Percentiles rank a stretch among this genome's conserved stretches.
Conservation (phyloP, 2,329 filamentous ascomycete species). For the Fusarium sp. region DNA sequence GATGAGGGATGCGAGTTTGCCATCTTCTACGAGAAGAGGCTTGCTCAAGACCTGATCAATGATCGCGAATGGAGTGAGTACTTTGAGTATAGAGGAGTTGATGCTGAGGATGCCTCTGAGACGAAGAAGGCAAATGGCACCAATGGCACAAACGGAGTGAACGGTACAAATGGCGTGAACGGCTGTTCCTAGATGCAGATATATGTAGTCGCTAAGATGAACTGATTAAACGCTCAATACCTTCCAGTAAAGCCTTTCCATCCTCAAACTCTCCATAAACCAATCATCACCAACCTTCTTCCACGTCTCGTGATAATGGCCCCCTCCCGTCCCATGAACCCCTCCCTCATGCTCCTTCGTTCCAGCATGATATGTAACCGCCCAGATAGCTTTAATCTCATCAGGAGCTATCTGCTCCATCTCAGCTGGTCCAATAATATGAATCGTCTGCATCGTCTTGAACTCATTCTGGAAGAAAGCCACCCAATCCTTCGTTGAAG, state of each 20-base stretch:
- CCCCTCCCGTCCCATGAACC: slow-evolving; percentile 11
- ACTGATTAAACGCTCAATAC: background rate
- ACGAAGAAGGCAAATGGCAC: background rate
- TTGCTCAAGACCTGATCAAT: slow-evolving; percentile 48
- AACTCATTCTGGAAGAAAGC: slow-evolving; percentile 16
- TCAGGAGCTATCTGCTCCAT: slow-evolving; percentile 7
- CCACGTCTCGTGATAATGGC: slow-evolving; percentile 31
- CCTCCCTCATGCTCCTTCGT: background rate
- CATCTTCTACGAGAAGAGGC: slow-evolving; percentile 51
- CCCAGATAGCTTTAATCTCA: slow-evolving; percentile 17
- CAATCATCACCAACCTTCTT: slow-evolving; percentile 23
- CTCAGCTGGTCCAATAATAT: slow-evolving; percentile 9
- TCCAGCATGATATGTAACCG: slow-evolving; percentile 18
- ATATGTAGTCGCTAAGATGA: background rate
- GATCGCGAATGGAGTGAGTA: slow-evolving; percentile 52
- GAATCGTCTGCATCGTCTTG: slow-evolving; percentile 19
- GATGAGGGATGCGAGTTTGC: slow-evolving; percentile 54
- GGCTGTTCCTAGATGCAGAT: background rate
- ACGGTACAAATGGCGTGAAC: background rate
- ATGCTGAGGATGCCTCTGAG: slow-evolving; percentile 30
- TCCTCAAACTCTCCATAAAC: slow-evolving; percentile 25
- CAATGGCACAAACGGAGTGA: background rate
- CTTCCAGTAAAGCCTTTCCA: slow-evolving; percentile 36
- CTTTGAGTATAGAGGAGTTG: slow-evolving; percentile 54
- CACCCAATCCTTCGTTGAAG: background rate